A percentile compares a stretch with the other conserved stretches of the same genome.
phyloP scores from a whole-genome alignment of 768 basidiomycete genomes.

The Boletus subcaerulescens region DNA sequence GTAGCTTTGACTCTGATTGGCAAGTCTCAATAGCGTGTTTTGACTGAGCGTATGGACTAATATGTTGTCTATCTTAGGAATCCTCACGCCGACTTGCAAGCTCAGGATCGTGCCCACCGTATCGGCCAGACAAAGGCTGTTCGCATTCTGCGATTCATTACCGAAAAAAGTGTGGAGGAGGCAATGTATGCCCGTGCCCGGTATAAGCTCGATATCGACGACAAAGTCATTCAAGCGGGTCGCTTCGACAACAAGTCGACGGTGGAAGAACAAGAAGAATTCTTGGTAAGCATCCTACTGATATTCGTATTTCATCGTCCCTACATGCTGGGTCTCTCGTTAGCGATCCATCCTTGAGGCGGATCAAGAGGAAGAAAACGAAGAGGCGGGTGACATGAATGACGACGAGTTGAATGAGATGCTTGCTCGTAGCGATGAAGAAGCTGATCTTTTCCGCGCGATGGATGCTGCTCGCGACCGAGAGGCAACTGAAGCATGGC shows the following conservation, averaged over 20 bases:
- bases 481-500: conserved; percentile 63
- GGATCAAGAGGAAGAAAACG: conserved; percentile 86
- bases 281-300: conserved; percentile 55
- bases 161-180: conserved; percentile 97
- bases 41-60: background rate
- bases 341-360: conserved; percentile 89
- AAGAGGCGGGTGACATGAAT: conserved; percentile 89
- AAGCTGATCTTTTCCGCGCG: conserved; percentile 69
- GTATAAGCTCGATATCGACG: conserved; percentile 96
- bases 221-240: conserved; percentile 99
- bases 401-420: conserved; percentile 94
- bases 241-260: conserved; percentile 99
- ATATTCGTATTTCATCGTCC: background rate
- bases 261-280: conserved; percentile 95
- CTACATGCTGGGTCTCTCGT: conserved; percentile 1
- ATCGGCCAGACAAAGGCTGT: conserved; percentile 99
- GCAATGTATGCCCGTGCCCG: conserved; percentile 94
- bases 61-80: conserved; percentile 54
- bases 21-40: conserved; percentile 16
- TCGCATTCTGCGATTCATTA: conserved; percentile 93
- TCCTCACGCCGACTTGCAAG: conserved; percentile 98
- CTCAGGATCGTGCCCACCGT: conserved; percentile 99
- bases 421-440: conserved; percentile 81
- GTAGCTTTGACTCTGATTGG: conserved; percentile 79
- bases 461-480: conserved; percentile 83